A percentile compares a stretch with the other conserved stretches of the same genome.
These are phyloP conservation scores for Fusarium clavum DNA, from an alignment of 2,329 filamentous ascomycete species.

Conservation along the genomic window DNA sequence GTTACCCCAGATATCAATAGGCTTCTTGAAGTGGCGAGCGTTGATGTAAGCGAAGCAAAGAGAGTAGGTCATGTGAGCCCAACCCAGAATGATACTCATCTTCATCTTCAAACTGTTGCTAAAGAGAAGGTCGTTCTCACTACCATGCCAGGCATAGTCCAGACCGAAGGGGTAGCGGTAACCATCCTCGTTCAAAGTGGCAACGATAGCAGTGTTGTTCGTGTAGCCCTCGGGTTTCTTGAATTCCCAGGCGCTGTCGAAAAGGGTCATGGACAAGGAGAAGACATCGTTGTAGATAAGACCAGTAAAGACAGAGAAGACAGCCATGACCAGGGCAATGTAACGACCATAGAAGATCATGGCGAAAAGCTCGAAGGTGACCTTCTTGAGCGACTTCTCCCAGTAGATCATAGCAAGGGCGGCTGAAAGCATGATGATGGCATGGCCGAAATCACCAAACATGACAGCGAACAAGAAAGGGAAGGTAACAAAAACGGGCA, in stretches of 20 bases:
- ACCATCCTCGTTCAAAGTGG: slow-evolving; percentile 71
- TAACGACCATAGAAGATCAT: slow-evolving; percentile 99
- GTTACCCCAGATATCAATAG: slow-evolving; percentile 96
- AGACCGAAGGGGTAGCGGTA: slow-evolving; percentile 96
- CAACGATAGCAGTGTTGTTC: slow-evolving; percentile 72
- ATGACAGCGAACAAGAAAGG: slow-evolving; percentile 99
- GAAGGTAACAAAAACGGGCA: slow-evolving; percentile 96
- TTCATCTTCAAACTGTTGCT: slow-evolving; percentile 99
- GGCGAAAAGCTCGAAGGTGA: slow-evolving; percentile 90
- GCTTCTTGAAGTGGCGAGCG: slow-evolving; percentile 91
- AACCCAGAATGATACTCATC: slow-evolving; percentile 96
- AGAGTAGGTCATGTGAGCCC: slow-evolving; percentile 99
- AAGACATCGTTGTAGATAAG: slow-evolving; percentile 98
- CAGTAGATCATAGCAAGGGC: slow-evolving; percentile 95
- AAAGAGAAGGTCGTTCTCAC: slow-evolving; percentile 95
- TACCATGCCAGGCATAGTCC: slow-evolving; percentile 96
- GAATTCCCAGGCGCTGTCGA: slow-evolving; percentile 91
- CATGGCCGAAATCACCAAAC: slow-evolving; percentile 98
- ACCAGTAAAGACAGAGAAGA: slow-evolving; percentile 97
- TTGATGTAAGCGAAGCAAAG: slow-evolving; percentile 94
- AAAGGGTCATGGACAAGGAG: slow-evolving; percentile 90
- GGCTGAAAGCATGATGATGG: slow-evolving; percentile 85
- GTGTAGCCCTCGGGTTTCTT: slow-evolving; percentile 74
- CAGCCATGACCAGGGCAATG: slow-evolving; percentile 97
- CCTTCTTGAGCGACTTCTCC: slow-evolving; percentile 93